A percentile compares a stretch with the other conserved stretches of the same genome.
phyloP scores from a whole-genome alignment of 2,329 filamentous ascomycete genomes.

The Penicillium sp. region DNA sequence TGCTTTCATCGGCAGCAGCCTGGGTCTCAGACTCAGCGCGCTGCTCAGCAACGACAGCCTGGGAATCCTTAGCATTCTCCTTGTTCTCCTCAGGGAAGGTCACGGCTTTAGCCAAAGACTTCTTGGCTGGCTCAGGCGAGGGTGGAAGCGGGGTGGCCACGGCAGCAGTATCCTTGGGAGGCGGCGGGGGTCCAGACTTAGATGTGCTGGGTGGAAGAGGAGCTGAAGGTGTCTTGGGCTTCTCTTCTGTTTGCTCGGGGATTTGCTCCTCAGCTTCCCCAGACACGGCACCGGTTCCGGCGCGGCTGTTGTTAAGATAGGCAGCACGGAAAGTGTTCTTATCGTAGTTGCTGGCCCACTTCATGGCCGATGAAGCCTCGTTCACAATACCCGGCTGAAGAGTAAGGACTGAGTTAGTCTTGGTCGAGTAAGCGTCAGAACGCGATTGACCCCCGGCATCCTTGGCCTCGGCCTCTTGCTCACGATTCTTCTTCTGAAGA shows the following conservation, averaged over 20 bases:
- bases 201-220: slow-evolving; percentile 26
- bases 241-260: slow-evolving; percentile 35
- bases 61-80: slow-evolving; percentile 17
- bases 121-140: slow-evolving; percentile 25
- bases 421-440: slow-evolving; percentile 59
- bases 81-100: slow-evolving; percentile 17
- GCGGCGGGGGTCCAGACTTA: slow-evolving; percentile 32
- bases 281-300: slow-evolving; percentile 65
- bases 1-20: slow-evolving; percentile 36
- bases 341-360: slow-evolving; percentile 95
- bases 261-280: slow-evolving; percentile 40
- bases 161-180: slow-evolving; percentile 32
- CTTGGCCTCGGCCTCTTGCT: slow-evolving; percentile 53
- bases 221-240: slow-evolving; percentile 19
- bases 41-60: slow-evolving; percentile 21
- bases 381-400: slow-evolving; percentile 80
- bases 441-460: slow-evolving; percentile 55
- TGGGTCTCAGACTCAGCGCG: slow-evolving; percentile 31
- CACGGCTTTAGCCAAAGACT: slow-evolving; percentile 13
- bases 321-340: slow-evolving; percentile 80
- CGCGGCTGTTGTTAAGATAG: slow-evolving; percentile 74
- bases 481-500: slow-evolving; percentile 69
- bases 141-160: slow-evolving; percentile 24
- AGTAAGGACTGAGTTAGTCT: slow-evolving; percentile 88
- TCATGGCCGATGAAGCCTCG: slow-evolving; percentile 90